Evolutionary conservation across 495 filamentous ascomycete species (phyloP), one percentile per base, ranked within the genome.

Genomic region (Penicillium robsamsonii): DNA sequence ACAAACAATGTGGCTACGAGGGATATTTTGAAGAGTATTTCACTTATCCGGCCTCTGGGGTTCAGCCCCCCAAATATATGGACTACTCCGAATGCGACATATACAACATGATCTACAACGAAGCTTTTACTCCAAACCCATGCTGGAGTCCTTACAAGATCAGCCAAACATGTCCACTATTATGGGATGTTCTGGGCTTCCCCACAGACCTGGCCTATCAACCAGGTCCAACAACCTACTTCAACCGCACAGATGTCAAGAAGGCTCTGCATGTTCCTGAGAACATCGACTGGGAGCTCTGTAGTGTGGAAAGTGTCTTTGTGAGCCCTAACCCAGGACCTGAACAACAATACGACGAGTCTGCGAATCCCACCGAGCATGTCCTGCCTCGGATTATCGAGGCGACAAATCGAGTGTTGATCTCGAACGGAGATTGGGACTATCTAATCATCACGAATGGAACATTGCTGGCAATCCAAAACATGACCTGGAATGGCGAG

Each of bases 401-500:
- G 13, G 47, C 47, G 7, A 50, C 33, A 0, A 50, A 50, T 4
- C 47, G 47, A 9, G 47, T 50, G 18, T 20, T 50, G 18, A 38
- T 50, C 31, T 38, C 47, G 20, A 50, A 50, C 20, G 47, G 47
- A 40, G 47, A 33, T 24, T 50, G 47, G 47, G 47, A 50, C 7
- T 50, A 50, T 27, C 33, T 50, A 12, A 50, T 50, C 4, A 50
- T 50, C 20, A 50, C 47, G 20, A 50, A 86, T 58, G 85, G 83
- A n/a, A 85, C 83, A 0, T 69, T 87, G 5, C 64, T 87, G 37
- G 70, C 79, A 31, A 84, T 87, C 57, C 84, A 87, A 65, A 87
- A 87, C 66, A 84, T 87, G 81, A 87, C 83, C 5, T 88, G 83
- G 81, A 80, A 83, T 57, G 84, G 84, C 20, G 64, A 75, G 24